A percentile compares a stretch with the other conserved stretches of the same genome.
phyloP scores from a whole-genome alignment of 495 filamentous ascomycete species.

The Neurospora discreta region DNA sequence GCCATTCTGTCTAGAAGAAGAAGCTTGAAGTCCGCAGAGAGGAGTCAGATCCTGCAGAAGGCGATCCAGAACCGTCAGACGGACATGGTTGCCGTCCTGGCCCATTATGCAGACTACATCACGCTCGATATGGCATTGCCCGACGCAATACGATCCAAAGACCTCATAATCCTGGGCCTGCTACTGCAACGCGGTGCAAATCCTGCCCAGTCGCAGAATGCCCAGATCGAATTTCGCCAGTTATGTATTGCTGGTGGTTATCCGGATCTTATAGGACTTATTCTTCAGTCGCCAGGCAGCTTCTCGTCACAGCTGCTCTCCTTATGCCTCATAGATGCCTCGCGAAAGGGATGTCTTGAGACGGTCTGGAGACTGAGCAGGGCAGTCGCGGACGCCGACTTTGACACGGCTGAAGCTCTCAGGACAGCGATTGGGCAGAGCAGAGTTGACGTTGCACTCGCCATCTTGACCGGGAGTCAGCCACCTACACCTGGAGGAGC shows the following conservation, averaged over 20 bases:
- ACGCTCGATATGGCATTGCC: conserved; percentile 30
- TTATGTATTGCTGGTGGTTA: conserved; percentile 28
- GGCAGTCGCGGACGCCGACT: conserved; percentile 31
- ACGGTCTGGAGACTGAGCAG: conserved; percentile 35
- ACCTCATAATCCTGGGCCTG: conserved; percentile 24
- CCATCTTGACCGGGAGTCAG: conserved; percentile 31
- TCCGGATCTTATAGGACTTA: conserved; percentile 27
- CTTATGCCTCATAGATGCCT: conserved; percentile 34
- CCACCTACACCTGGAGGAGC: conserved; percentile 25
- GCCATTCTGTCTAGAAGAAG: conserved; percentile 29
- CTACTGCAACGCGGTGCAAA: conserved; percentile 33
- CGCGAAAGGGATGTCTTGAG: conserved; percentile 28
- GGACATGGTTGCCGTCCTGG: conserved; percentile 38
- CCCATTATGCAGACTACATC: conserved; percentile 29
- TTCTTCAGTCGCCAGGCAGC: conserved; percentile 32
- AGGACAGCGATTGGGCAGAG: conserved; percentile 28
- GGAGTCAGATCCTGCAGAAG: conserved; percentile 31
- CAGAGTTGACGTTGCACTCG: conserved; percentile 32
- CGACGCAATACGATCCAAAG: conserved; percentile 26
- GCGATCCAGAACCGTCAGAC: conserved; percentile 33
- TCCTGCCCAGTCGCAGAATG: conserved; percentile 24
- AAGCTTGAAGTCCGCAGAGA: conserved; percentile 33
- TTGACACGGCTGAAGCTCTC: conserved; percentile 33
- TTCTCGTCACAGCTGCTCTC: conserved; percentile 24
- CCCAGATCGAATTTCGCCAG: conserved; percentile 33